A percentile compares a stretch with the other conserved stretches of the same genome.
phyloP scores from a whole-genome alignment of 129 eudicot species.

The Flaveria robusta region DNA sequence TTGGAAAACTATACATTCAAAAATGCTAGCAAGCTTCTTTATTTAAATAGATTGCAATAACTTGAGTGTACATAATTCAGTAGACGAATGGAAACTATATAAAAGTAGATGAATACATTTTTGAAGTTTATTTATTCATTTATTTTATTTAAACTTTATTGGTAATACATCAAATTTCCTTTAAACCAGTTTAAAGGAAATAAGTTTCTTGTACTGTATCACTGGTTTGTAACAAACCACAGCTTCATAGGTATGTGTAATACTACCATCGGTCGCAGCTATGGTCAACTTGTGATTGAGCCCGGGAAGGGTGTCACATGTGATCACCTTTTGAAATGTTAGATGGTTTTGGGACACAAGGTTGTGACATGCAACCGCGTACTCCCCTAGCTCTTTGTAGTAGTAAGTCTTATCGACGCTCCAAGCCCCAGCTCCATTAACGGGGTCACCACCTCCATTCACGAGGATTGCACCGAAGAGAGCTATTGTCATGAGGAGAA shows the following conservation, averaged over 20 bases:
- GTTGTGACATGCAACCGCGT: slow-evolving; percentile 36
- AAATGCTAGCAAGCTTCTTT: too few species aligned
- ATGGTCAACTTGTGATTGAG: slow-evolving; percentile 35
- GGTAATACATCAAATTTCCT: neutral
- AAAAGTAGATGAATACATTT: neutral
- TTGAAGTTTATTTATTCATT: slow-evolving; percentile 15
- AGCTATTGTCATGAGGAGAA: slow-evolving; percentile 20
- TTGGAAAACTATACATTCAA: too few species aligned
- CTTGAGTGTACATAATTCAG: too few species aligned
- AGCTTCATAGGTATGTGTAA: slow-evolving; percentile 36
- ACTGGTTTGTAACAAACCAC: slow-evolving; percentile 38
- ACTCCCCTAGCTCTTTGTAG: slow-evolving; percentile 27
- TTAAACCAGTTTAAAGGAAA: slow-evolving; percentile 33
- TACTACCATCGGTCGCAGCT: slow-evolving; percentile 22
- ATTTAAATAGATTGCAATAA: too few species aligned
- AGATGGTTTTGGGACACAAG: slow-evolving; percentile 26
- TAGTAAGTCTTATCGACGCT: neutral
- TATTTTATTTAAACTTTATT: neutral
- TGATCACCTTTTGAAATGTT: slow-evolving; percentile 33
- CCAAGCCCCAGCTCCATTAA: neutral
- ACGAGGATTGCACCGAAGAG: slow-evolving; percentile 25
- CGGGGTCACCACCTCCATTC: neutral
- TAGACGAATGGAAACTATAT: neutral
- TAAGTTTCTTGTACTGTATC: slow-evolving; percentile 29
- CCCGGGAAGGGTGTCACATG: slow-evolving; percentile 7